Evolutionary conservation across 345 rosid species (phyloP).

Genomic region (Populus alba): DNA sequence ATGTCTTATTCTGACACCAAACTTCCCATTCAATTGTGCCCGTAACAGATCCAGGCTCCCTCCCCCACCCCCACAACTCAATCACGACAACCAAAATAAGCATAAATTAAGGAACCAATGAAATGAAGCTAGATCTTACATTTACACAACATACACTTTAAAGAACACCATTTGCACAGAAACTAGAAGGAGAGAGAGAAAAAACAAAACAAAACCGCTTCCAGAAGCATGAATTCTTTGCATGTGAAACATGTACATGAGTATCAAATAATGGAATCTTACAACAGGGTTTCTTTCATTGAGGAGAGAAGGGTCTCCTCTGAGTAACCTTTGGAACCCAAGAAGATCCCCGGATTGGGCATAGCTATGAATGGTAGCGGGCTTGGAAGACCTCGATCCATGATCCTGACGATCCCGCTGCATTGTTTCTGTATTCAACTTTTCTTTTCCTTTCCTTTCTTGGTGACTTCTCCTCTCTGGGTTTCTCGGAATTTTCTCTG

Average conservation of each 20-base stretch:
- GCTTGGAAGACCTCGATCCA: constrained; percentile 67
- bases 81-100: background rate
- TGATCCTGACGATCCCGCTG: constrained; percentile 35
- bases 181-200: background rate
- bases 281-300: constrained; percentile 90
- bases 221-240: background rate
- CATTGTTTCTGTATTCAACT: background rate
- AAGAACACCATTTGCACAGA: background rate
- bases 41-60: background rate
- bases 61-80: too few relatives aligned
- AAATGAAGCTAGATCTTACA: background rate
- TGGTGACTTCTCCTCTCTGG: background rate
- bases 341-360: constrained; percentile 85
- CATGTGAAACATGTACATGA: background rate
- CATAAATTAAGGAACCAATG: background rate
- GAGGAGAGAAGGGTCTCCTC: constrained; percentile 67
- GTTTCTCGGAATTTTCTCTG: background rate
- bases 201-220: background rate
- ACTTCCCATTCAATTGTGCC: background rate
- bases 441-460: background rate
- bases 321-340: constrained; percentile 63
- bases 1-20: background rate
- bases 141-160: background rate
- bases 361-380: constrained; percentile 75
- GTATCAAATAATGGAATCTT: constrained; percentile 20